phyloP scores from a whole-genome alignment of 352 stramenopile species.

The Phytophthora meadii region DNA sequence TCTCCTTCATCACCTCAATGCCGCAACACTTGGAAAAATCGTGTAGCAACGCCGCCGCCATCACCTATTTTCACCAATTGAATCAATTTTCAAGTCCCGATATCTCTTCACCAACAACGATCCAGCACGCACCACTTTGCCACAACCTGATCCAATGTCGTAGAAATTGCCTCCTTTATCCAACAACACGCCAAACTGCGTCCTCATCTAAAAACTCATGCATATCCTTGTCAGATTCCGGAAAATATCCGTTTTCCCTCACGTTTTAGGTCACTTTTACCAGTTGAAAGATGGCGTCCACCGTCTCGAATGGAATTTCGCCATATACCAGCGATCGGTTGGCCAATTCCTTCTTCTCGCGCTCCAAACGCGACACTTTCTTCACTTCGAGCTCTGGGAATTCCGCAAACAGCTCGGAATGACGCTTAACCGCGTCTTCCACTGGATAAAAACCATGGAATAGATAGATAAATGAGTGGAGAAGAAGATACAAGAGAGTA shows the following conservation, averaged over 20 bases:
- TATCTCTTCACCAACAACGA: neutral
- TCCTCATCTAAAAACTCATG: constrained; percentile 49
- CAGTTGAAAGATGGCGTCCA: constrained; percentile 66
- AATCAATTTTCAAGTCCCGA: neutral
- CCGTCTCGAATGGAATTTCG: constrained; percentile 67
- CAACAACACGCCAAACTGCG: constrained; percentile 63
- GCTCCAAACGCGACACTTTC: constrained; percentile 66
- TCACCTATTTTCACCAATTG: constrained; percentile 35
- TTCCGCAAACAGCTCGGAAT: constrained; percentile 58
- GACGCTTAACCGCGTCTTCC: constrained; percentile 45
- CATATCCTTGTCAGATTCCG: neutral
- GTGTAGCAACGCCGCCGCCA: constrained; percentile 65
- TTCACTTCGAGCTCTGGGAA: constrained; percentile 59
- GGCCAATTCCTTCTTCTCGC: constrained; percentile 67
- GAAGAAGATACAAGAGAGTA: neutral
- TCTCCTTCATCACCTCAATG: constrained; percentile 45
- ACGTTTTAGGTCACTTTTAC: constrained; percentile 18
- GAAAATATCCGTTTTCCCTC: neutral
- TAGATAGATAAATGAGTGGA: constrained; percentile 3
- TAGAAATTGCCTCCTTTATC: constrained; percentile 75
- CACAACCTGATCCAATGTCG: constrained; percentile 71
- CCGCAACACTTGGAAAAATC: constrained; percentile 74
- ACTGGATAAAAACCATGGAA: constrained; percentile 34
- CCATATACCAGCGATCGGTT: constrained; percentile 74
- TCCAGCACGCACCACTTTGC: constrained; percentile 65